phyloP scores from a whole-genome alignment of 345 rosid genomes.

The Trapa bicornis region DNA sequence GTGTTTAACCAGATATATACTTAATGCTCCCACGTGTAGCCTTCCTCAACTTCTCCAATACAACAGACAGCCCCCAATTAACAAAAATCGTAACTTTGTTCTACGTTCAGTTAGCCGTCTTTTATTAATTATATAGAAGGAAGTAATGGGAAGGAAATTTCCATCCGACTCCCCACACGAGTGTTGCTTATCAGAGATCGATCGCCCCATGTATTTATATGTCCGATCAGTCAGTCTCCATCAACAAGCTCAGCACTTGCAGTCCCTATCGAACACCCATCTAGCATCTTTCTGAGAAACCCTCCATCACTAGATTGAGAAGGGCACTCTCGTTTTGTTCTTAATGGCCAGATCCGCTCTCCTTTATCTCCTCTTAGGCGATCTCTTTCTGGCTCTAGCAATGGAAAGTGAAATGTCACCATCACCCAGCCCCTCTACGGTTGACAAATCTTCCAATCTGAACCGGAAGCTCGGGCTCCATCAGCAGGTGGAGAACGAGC shows the following conservation, averaged over 20 bases:
- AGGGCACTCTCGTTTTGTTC: neutral
- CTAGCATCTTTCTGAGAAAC: neutral
- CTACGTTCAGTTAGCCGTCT: too few species aligned
- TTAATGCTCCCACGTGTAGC: slow-evolving; percentile 18
- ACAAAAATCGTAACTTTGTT: too few species aligned
- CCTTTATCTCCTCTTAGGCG: slow-evolving; percentile 19
- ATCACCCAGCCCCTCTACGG: slow-evolving; percentile 17
- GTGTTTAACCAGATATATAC: slow-evolving; percentile 18
- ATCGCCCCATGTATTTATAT: slow-evolving; percentile 5
- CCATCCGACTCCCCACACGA: slow-evolving; percentile 24
- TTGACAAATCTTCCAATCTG: slow-evolving; percentile 7
- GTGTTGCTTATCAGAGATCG: neutral
- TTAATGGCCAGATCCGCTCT: slow-evolving; percentile 19
- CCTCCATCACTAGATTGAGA: neutral
- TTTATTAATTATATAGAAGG: too few species aligned
- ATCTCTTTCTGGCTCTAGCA: slow-evolving; percentile 21
- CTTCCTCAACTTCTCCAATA: slow-evolving; percentile 17
- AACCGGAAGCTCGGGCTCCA: slow-evolving; percentile 39
- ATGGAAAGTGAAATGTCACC: slow-evolving; percentile 14
- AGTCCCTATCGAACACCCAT: slow-evolving; percentile 1
- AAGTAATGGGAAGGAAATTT: slow-evolving; percentile 21
- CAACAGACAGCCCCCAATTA: slow-evolving; percentile 21
- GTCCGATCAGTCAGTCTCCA: neutral
- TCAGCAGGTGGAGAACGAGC: neutral
- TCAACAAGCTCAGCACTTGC: neutral